Conservation (phyloP, 306 rosid species). For the Canavalia gladiata region DNA sequence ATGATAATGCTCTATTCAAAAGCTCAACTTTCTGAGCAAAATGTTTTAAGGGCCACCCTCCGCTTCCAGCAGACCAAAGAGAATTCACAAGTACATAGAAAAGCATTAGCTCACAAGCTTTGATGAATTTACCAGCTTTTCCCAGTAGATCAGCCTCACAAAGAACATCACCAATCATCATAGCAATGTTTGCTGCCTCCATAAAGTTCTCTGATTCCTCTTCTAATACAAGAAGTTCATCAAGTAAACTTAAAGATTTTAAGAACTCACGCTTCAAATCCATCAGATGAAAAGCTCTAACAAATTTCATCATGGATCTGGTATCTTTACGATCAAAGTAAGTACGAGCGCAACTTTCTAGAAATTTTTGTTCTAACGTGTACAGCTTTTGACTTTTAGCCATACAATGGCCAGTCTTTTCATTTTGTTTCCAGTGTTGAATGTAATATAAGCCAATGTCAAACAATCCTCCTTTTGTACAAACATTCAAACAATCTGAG, state of each 20-base stretch:
- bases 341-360: conserved; percentile 71
- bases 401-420: conserved; percentile 40
- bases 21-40: conserved; percentile 60
- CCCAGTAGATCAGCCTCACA: conserved; percentile 61
- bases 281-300: conserved; percentile 68
- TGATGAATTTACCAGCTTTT: conserved; percentile 61
- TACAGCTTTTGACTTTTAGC: conserved; percentile 41
- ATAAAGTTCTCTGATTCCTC: conserved; percentile 73
- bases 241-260: conserved; percentile 53
- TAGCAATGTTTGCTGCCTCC: conserved; percentile 70
- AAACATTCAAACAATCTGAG: conserved; percentile 64
- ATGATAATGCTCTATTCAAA: conserved; percentile 60
- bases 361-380: conserved; percentile 63
- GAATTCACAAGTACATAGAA: conserved; percentile 62
- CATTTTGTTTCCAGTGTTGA: conserved; percentile 67
- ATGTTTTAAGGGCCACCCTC: conserved; percentile 76
- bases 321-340: conserved; percentile 56
- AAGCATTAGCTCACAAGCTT: conserved; percentile 61
- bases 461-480: conserved; percentile 63
- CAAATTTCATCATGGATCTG: conserved; percentile 77
- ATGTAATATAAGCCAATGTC: conserved; percentile 70
- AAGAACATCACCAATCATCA: conserved; percentile 61
- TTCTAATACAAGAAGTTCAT: conserved; percentile 72
- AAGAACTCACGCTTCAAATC: conserved; percentile 69
- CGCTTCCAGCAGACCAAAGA: conserved; percentile 72